Percentiles rank a stretch among this genome's conserved stretches.
Evolutionary conservation across 1,284 basidiomycete genomes (phyloP).

Genomic region (Trichosporon sp.): DNA sequence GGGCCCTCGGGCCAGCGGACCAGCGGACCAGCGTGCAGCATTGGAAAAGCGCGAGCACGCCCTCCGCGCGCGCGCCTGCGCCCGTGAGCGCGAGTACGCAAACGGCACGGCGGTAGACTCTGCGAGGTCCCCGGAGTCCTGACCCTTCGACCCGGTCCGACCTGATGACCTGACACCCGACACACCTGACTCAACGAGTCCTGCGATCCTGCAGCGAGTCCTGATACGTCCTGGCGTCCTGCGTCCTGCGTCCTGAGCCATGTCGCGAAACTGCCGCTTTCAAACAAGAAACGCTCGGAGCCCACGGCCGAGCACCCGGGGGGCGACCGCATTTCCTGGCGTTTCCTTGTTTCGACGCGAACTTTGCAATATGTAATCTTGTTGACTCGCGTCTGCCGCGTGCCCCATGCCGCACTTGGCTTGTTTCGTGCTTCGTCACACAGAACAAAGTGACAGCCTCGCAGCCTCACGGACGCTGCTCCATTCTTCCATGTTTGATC

Average conservation of each 20-base stretch:
- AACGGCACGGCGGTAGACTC: background rate
- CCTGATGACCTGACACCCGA: background rate
- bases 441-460: background rate
- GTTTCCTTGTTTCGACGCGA: background rate
- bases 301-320: background rate
- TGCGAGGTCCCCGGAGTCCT: background rate
- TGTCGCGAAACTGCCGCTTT: background rate
- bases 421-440: background rate
- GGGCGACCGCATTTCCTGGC: background rate
- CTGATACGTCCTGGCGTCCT: background rate
- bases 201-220: no score
- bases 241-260: background rate
- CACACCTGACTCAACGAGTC: background rate
- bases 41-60: background rate
- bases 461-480: background rate
- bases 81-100: no score
- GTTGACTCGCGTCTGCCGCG: background rate
- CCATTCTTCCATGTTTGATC: background rate
- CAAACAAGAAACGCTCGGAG: background rate
- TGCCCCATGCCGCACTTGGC: no score
- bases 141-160: background rate
- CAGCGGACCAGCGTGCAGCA: background rate
- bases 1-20: background rate
- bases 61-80: no score
- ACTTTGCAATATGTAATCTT: background rate